Evolutionary conservation across 1,284 basidiomycete species (phyloP), one percentile per base, ranked within the genome.

Genomic region (Apiotrichum gamsii): DNA sequence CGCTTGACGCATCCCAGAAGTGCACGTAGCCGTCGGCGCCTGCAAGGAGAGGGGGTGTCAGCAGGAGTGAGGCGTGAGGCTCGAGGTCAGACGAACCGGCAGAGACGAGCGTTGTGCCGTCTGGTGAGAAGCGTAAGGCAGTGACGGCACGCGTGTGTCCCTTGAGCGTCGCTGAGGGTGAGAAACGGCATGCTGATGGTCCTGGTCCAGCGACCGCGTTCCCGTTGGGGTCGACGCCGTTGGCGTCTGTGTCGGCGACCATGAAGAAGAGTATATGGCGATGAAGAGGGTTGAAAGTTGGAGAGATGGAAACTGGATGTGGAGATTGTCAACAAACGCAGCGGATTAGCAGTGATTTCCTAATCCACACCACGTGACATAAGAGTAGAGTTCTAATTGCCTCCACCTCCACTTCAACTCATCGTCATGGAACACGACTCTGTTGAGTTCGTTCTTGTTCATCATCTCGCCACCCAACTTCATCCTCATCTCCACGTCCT

Each of bases 91-190:
- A 67, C 74, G n/a, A n/a, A n/a, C n/a, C 69, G 4, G 69, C 68
- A 3, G 71, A 72, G 8, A 72, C 65, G 8, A 79, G 58, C n/a
- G 57, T 62, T 10, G 48, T 41, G 0, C 76, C 77, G 47, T 75
- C 69, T 0, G 70, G 69, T 1, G 74, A 74, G 62, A 78, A 78
- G 16, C 59, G 59, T 16, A 78, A 51, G 2, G 69, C 61, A 1
- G 76, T 74, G 18, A 77, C 61, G 4, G 65, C 56, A 21, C 72
- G 65, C 4, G 62, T 52, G 59, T 79, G 77, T 0, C 71, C 77
- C 8, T 49, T 44, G 1, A 78, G 59, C 0, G 73, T 73, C 48
- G 70, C 72, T 16, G 63, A 41, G 2, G 70, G 59, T 16, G 31
- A 39, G 50, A 66, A 72, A 5, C 31, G n/a, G 15, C 8, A 29